Percentiles rank a stretch among this genome's conserved stretches.
Conservation (phyloP, 2,329 filamentous ascomycete species). For the Iodosphaeria phyllophila region DNA sequence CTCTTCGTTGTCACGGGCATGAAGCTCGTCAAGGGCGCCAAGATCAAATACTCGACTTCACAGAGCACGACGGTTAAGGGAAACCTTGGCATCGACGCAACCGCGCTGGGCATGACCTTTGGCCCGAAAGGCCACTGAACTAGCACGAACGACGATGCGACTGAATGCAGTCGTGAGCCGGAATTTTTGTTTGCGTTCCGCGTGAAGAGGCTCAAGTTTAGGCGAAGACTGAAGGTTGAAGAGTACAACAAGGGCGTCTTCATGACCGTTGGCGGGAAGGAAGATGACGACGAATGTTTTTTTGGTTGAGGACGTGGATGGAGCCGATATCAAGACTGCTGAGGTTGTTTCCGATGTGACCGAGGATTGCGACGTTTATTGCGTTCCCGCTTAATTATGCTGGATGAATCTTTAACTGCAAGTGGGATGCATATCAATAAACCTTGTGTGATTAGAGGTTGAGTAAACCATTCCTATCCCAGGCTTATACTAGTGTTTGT, state of each 20-base stretch:
- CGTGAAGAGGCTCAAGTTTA: conserved; percentile 10
- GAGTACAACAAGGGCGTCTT: conserved; percentile 11
- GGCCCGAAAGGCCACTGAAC: conserved; percentile 10
- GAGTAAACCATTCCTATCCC: neutral
- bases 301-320: conserved; percentile 10
- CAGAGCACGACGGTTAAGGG: conserved; percentile 6
- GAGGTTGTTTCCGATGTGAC: conserved; percentile 7
- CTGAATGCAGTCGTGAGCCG: conserved; percentile 7
- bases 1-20: conserved; percentile 11
- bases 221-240: conserved; percentile 8
- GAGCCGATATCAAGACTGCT: conserved; percentile 8
- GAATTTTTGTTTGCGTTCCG: conserved; percentile 12
- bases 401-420: conserved; percentile 1
- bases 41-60: conserved; percentile 10
- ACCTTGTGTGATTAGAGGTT: neutral
- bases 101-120: conserved; percentile 7
- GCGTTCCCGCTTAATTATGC: conserved; percentile 6
- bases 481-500: neutral
- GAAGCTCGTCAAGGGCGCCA: conserved; percentile 12
- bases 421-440: neutral
- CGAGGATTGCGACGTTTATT: conserved; percentile 9
- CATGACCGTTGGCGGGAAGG: conserved; percentile 5
- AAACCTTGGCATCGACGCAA: conserved; percentile 5
- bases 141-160: conserved; percentile 8
- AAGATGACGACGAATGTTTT: conserved; percentile 7